Percentiles rank a stretch among this genome's conserved stretches.
Conservation (phyloP, 2,329 filamentous ascomycete genomes). For the Magnaporthiopsis incrustans region DNA sequence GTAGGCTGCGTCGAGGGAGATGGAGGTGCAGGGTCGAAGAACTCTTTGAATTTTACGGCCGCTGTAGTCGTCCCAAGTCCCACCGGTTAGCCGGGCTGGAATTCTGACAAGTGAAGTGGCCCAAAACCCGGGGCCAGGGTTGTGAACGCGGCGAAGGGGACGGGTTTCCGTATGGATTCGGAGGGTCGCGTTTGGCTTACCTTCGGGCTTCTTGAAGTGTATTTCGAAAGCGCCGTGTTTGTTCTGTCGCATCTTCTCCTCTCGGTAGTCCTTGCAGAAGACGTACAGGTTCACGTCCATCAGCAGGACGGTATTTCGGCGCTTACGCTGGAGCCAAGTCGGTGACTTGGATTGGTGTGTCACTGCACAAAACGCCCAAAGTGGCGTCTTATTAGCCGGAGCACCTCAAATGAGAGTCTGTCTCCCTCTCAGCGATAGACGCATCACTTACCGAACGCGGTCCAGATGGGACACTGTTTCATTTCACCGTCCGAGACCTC, state of each 20-base stretch:
- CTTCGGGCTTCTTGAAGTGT: constrained; percentile 25
- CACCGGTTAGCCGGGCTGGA: constrained; percentile 6
- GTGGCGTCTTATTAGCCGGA: neutral
- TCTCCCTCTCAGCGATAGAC: neutral
- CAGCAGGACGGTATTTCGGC: constrained; percentile 39
- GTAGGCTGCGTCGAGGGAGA: constrained; percentile 3
- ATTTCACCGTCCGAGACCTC: constrained; percentile 47
- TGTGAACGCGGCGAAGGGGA: neutral
- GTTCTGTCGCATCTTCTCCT: constrained; percentile 42
- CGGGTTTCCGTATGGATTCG: too few relatives aligned
- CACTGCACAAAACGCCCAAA: constrained; percentile 27
- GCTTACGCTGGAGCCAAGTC: constrained; percentile 43
- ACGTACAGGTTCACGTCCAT: constrained; percentile 49
- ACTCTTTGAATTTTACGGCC: constrained; percentile 30
- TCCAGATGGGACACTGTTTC: constrained; percentile 52
- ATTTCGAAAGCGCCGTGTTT: constrained; percentile 42
- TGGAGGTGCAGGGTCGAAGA: constrained; percentile 24
- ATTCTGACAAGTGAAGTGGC: neutral
- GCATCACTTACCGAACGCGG: constrained; percentile 45
- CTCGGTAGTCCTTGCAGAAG: constrained; percentile 48
- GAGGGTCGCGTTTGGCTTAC: neutral
- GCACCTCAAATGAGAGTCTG: neutral
- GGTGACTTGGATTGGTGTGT: constrained; percentile 40
- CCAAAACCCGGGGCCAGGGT: too few relatives aligned
- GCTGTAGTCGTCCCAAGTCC: constrained; percentile 27